Percentiles rank a stretch among this genome's conserved stretches.
These are phyloP conservation scores for Hibiscus syriacus DNA, from an alignment of 345 rosid species.

Conservation along the genomic window DNA sequence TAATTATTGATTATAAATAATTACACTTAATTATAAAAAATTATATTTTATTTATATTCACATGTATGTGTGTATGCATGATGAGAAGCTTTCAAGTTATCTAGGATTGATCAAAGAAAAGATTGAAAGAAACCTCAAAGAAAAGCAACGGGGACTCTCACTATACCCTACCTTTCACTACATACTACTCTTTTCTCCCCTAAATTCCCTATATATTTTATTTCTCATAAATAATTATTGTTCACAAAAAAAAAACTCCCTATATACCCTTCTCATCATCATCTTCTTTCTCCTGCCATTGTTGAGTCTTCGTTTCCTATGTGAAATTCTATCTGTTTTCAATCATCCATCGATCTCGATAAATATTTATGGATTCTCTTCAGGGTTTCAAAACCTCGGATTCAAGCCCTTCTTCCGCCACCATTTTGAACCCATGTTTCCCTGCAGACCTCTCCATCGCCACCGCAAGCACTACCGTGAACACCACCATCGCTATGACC, in stretches of 20 bases:
- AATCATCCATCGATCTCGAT: too few species aligned
- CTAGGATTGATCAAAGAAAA: constrained; percentile 27
- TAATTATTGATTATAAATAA: too few species aligned
- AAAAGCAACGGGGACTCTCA: constrained; percentile 8
- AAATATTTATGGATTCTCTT: constrained; percentile 55
- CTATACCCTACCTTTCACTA: not conserved
- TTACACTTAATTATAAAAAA: too few species aligned
- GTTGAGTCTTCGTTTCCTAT: not conserved
- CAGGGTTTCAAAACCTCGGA: constrained; percentile 35
- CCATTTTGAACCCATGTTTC: not conserved
- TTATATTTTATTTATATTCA: too few species aligned
- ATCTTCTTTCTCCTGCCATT: not conserved
- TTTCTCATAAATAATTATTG: not conserved
- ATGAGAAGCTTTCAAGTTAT: constrained; percentile 26
- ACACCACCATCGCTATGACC: not conserved
- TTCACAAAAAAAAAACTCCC: not conserved
- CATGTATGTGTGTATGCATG: constrained; percentile 6
- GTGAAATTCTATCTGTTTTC: too few species aligned
- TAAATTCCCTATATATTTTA: not conserved
- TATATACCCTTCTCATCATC: not conserved
- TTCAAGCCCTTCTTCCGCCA: constrained; percentile 4
- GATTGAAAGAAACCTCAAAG: constrained; percentile 12
- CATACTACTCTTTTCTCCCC: constrained; percentile 9
- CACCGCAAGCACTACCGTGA: constrained; percentile 1
- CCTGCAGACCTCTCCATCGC: constrained; percentile 1